A percentile compares a stretch with the other conserved stretches of the same genome.
phyloP scores from a whole-genome alignment of 2,329 filamentous ascomycete species.

The Aspergillus sp. region DNA sequence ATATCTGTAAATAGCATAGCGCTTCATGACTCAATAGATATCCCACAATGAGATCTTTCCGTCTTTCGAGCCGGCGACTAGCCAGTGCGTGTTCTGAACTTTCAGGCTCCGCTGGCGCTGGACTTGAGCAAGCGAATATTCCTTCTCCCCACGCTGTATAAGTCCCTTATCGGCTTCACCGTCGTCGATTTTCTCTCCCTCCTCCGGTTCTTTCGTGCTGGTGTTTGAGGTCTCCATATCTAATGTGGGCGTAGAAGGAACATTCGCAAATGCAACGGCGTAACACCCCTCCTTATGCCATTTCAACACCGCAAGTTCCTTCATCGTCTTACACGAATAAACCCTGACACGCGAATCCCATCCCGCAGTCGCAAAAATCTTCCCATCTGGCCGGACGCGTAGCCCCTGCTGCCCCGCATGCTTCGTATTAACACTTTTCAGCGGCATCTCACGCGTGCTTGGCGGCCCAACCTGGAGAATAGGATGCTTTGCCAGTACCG shows the following conservation, averaged over 20 bases:
- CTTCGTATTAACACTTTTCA: slow-evolving; percentile 71
- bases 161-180: not conserved
- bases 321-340: slow-evolving; percentile 77
- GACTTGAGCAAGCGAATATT: slow-evolving; percentile 48
- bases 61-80: slow-evolving; percentile 89
- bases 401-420: slow-evolving; percentile 89
- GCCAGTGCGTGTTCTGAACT: slow-evolving; percentile 76
- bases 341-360: slow-evolving; percentile 85
- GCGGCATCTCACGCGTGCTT: slow-evolving; percentile 39
- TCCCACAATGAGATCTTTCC: slow-evolving; percentile 96
- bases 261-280: slow-evolving; percentile 67
- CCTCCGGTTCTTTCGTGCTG: not conserved
- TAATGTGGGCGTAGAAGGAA: slow-evolving; percentile 20
- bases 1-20: slow-evolving; percentile 25
- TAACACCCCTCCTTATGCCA: slow-evolving; percentile 93
- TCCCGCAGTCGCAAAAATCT: slow-evolving; percentile 83
- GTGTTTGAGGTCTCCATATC: not conserved
- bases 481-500: slow-evolving; percentile 73
- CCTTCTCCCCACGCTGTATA: slow-evolving; percentile 8
- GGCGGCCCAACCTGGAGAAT: slow-evolving; percentile 45
- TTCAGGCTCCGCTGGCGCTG: slow-evolving; percentile 64
- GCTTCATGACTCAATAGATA: slow-evolving; percentile 63
- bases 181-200: not conserved
- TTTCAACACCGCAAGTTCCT: slow-evolving; percentile 86
- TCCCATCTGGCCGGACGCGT: slow-evolving; percentile 73